Percentiles rank a stretch among this genome's conserved stretches.
phyloP scores from a whole-genome alignment of 108 stramenopile genomes.

The Aurantiochytrium sp. region DNA sequence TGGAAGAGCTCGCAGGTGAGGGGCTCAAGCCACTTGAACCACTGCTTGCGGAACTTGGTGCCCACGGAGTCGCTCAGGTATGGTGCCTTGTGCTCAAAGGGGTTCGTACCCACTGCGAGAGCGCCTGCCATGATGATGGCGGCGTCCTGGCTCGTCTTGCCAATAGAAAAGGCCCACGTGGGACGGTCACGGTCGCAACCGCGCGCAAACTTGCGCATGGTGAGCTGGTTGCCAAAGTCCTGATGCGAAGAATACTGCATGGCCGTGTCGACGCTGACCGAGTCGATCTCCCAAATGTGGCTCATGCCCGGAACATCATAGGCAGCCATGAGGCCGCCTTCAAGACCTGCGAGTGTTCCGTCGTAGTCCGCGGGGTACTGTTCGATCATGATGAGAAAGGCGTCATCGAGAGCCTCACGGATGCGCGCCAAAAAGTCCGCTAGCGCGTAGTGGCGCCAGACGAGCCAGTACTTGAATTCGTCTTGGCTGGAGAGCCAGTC shows the following conservation, averaged over 20 bases:
- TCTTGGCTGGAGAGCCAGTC: neutral
- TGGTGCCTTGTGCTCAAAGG: neutral
- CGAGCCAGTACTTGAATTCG: neutral
- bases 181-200: neutral
- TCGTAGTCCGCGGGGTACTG: conserved; percentile 14
- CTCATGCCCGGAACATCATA: neutral
- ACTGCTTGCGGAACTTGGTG: neutral
- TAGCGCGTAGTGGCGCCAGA: neutral
- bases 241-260: neutral
- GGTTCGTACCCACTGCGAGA: neutral
- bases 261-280: neutral
- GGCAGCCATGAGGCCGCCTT: neutral
- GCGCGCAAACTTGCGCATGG: conserved; percentile 20
- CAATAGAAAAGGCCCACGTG: conserved; percentile 9
- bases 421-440: neutral
- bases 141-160: neutral
- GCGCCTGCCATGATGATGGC: conserved; percentile 1
- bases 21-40: neutral
- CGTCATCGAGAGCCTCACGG: neutral
- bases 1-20: neutral
- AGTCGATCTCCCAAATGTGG: conserved; percentile 18
- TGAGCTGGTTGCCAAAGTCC: conserved; percentile 18
- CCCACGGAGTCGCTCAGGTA: neutral
- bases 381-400: neutral
- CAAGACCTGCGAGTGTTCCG: neutral